Evolutionary conservation across 2,329 filamentous ascomycete genomes (phyloP).

Genomic region (Apiospora kogelbergensis): DNA sequence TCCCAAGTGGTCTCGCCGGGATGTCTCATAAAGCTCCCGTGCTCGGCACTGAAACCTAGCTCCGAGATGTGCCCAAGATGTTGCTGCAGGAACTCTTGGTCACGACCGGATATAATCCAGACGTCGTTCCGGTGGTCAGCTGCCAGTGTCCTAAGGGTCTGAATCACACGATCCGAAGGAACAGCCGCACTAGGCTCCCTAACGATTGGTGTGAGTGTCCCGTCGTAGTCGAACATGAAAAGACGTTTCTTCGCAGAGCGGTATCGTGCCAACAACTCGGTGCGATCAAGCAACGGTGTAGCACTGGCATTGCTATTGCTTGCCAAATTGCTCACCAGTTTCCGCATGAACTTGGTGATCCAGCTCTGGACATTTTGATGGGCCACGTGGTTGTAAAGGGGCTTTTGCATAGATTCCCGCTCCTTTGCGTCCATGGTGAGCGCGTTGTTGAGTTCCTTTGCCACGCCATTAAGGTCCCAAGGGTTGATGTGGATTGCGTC

Average conservation of each 20-base stretch:
- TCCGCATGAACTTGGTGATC: conserved; percentile 77
- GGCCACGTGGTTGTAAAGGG: conserved; percentile 80
- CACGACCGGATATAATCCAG: conserved; percentile 98
- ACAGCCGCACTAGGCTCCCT: conserved; percentile 86
- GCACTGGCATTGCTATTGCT: conserved; percentile 72
- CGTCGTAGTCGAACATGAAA: conserved; percentile 99
- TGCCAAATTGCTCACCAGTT: conserved; percentile 76
- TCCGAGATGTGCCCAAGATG: conserved; percentile 89
- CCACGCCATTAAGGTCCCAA: conserved; percentile 85
- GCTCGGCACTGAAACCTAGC: conserved; percentile 93
- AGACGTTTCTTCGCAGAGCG: conserved; percentile 73
- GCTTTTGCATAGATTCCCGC: conserved; percentile 67
- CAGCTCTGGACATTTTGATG: conserved; percentile 84
- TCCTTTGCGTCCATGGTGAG: conserved; percentile 71
- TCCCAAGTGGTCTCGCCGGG: conserved; percentile 79
- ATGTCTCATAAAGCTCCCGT: conserved; percentile 90
- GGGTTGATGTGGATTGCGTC: conserved; percentile 96
- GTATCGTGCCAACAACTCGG: conserved; percentile 72
- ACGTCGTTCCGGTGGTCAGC: conserved; percentile 81
- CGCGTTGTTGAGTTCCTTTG: conserved; percentile 77
- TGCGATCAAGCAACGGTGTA: conserved; percentile 80
- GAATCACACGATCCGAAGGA: conserved; percentile 79
- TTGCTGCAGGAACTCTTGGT: conserved; percentile 86
- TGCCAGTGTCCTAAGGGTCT: conserved; percentile 76
- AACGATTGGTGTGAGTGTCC: conserved; percentile 93